Evolutionary conservation across 306 rosid genomes (phyloP), one percentile per base, ranked within the genome.

Genomic region (Rosa lucieae): DNA sequence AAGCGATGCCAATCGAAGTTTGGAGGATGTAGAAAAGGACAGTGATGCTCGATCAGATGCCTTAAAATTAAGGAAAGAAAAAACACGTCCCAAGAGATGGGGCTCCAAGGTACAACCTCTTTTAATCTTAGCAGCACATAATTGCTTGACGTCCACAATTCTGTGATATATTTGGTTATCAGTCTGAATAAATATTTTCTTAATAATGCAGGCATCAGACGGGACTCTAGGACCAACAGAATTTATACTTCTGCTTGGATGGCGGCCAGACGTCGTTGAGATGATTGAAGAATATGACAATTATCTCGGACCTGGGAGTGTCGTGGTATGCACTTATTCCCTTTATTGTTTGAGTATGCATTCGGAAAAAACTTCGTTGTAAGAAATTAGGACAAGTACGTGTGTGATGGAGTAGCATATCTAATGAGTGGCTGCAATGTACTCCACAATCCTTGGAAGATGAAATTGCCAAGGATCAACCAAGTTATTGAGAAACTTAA

Each of bases 241-340:
- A 73, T 89, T 77, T 80, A 86, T 93, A 83, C 98, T 95, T 80
- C 73, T 95, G 84, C 94, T 95, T 55, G 99, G 99, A 61, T 95
- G 99, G 99, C 92, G 97, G 59, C 85, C 92, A 11, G 96, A 91
- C 66, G 84, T 82, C 73, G 84, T 89, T 62, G 94, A 91, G 68
- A 95, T 95, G 98, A 90, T 95, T 75, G 87, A 87, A 89, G 99
- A 95, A 86, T 95, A 95, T 79, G 97, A 95, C 81, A 95, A 89
- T 73, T 95, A 95, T 87, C 98, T 95, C 81, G 99, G 99, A 82
- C 97, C 98, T 65, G 99, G 96, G 77, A 95, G 99, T 75, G 87
- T 87, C 63, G 72, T 95, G 99, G 99, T 95, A 89, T 81, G 89
- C 69, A 56, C 73, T 73, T 73, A 43, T 78, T 77, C 75, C 32